A percentile compares a stretch with the other conserved stretches of the same genome.
Evolutionary conservation across 768 basidiomycete species (phyloP).

Genomic region (Tephrocybe sp.): DNA sequence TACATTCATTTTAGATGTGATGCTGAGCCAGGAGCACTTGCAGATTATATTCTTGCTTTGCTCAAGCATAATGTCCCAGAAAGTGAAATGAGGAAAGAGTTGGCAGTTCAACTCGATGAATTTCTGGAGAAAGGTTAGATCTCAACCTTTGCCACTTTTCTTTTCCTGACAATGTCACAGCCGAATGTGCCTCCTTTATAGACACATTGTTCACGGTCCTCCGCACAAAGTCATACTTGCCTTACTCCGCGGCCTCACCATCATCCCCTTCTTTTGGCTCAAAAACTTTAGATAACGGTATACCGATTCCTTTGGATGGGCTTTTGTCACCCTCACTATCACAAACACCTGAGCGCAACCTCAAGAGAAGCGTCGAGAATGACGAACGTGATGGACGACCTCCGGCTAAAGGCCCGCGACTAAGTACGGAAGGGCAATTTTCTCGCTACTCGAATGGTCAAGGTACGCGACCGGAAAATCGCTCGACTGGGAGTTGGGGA

Average conservation of each 20-base stretch:
- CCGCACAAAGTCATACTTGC: constrained; percentile 82
- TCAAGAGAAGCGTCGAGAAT: constrained; percentile 65
- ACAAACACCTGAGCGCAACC: constrained; percentile 49
- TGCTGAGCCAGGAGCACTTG: constrained; percentile 90
- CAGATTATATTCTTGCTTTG: constrained; percentile 92
- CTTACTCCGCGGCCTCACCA: constrained; percentile 50
- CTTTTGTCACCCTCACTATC: constrained; percentile 46
- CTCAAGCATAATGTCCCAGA: constrained; percentile 88
- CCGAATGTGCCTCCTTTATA: constrained; percentile 76
- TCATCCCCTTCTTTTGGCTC: constrained; percentile 42
- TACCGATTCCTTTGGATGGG: constrained; percentile 77
- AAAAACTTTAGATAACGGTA: constrained; percentile 59
- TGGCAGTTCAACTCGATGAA: constrained; percentile 78
- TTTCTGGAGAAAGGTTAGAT: constrained; percentile 87
- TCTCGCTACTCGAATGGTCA: constrained; percentile 55
- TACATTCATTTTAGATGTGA: constrained; percentile 68
- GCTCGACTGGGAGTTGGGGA: constrained; percentile 43
- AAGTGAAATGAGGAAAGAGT: constrained; percentile 77
- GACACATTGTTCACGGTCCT: constrained; percentile 84
- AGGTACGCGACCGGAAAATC: constrained; percentile 26
- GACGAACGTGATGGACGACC: constrained; percentile 61
- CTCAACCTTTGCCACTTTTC: neutral
- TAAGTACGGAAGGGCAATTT: constrained; percentile 65
- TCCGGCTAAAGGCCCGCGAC: constrained; percentile 71
- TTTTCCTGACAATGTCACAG: constrained; percentile 14